phyloP scores from a whole-genome alignment of 1,284 basidiomycete genomes.

The Ganoderma leucocontextum region DNA sequence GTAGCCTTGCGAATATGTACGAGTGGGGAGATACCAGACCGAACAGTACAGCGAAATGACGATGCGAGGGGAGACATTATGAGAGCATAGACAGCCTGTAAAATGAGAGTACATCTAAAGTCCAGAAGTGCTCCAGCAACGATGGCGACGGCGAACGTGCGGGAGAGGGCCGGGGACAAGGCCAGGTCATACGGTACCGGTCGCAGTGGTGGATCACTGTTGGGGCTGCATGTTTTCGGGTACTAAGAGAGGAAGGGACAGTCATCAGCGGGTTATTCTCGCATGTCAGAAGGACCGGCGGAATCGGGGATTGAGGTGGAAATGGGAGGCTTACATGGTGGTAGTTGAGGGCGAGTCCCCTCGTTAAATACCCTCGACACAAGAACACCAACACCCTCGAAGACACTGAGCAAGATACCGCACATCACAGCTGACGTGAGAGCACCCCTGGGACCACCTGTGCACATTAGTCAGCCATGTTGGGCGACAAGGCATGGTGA shows the following conservation, averaged over 20 bases:
- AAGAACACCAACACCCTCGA: slow-evolving; percentile 93
- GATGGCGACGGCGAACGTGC: background rate
- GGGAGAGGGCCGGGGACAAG: background rate
- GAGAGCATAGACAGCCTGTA: slow-evolving; percentile 33
- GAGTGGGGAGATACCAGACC: slow-evolving; percentile 27
- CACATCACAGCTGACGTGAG: slow-evolving; percentile 94
- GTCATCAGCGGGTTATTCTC: background rate
- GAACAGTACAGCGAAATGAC: slow-evolving; percentile 25
- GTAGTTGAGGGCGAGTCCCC: slow-evolving; percentile 78
- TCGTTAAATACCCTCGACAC: slow-evolving; percentile 87
- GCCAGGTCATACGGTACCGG: background rate
- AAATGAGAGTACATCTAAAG: slow-evolving; percentile 39
- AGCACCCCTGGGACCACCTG: slow-evolving; percentile 92
- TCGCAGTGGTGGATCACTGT: slow-evolving; percentile 25
- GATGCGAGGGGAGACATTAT: slow-evolving; percentile 26
- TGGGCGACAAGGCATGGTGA: background rate
- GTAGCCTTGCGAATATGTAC: slow-evolving; percentile 22
- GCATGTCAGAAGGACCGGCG: background rate
- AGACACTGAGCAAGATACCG: slow-evolving; percentile 96
- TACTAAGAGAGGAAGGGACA: slow-evolving; percentile 33
- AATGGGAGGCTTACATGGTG: slow-evolving; percentile 48
- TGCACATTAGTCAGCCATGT: slow-evolving; percentile 21
- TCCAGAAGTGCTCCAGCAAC: slow-evolving; percentile 26
- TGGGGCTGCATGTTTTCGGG: slow-evolving; percentile 46
- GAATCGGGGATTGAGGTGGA: background rate